phyloP scores from a whole-genome alignment of 2,329 filamentous ascomycete genomes.

The Aureobasidium sp. region DNA sequence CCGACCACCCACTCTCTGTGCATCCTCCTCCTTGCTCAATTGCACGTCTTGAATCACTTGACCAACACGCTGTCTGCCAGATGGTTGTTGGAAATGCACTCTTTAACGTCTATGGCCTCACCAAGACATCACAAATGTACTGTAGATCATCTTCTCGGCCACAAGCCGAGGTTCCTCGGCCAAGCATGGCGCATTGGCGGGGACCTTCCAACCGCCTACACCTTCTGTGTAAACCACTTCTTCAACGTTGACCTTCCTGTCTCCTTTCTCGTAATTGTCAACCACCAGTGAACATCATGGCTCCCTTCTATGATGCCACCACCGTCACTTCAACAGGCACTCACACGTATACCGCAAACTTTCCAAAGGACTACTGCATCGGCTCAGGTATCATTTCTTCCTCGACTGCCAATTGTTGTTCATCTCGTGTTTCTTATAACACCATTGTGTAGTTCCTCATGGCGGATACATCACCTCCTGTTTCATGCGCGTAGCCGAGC shows the following conservation, averaged over 20 bases:
- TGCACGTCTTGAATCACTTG: not conserved
- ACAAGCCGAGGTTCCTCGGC: not conserved
- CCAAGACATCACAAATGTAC: not conserved
- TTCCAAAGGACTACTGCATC: slow-evolving; percentile 55
- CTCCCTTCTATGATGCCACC: slow-evolving; percentile 40
- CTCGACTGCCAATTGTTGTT: not conserved
- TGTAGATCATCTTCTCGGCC: not conserved
- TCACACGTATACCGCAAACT: slow-evolving; percentile 49
- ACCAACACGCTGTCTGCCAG: not conserved
- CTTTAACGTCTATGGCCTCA: not conserved
- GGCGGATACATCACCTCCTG: slow-evolving; percentile 60
- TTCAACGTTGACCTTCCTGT: not conserved
- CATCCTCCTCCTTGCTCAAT: not conserved
- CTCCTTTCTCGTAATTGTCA: not conserved
- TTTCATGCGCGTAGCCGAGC: slow-evolving; percentile 50
- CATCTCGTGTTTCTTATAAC: not conserved
- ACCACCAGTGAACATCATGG: slow-evolving; percentile 17
- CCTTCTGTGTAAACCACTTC: not conserved
- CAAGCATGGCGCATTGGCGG: not conserved
- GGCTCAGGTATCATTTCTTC: slow-evolving; percentile 44
- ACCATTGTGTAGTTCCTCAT: slow-evolving; percentile 49
- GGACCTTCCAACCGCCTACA: not conserved
- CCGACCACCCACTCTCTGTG: not conserved
- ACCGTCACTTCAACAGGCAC: slow-evolving; percentile 40
- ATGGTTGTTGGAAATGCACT: not conserved